phyloP scores from a whole-genome alignment of 164 flowering plant genomes.

The Warburgia ugandensis region DNA sequence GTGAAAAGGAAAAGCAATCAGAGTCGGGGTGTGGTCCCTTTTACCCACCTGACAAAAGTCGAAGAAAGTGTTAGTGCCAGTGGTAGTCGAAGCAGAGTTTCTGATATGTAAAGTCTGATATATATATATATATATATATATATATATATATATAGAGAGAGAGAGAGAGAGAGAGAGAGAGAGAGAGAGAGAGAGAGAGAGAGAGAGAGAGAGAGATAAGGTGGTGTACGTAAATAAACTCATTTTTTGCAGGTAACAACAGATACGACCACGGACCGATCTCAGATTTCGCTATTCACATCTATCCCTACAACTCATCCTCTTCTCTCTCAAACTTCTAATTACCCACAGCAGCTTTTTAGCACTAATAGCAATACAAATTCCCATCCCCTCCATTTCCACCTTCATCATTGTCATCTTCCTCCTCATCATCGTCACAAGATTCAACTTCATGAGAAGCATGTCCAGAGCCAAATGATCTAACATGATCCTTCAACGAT shows the following conservation, averaged over 20 bases:
- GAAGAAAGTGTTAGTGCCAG: not conserved
- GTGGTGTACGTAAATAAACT: not conserved
- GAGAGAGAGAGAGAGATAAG: not conserved
- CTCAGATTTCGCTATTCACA: not conserved
- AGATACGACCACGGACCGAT: not conserved
- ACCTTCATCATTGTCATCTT: conserved; percentile 2
- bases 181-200: no score
- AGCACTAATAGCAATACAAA: not conserved
- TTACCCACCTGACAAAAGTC: not conserved
- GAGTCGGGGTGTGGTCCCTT: not conserved
- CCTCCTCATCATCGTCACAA: conserved; percentile 21
- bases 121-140: no score
- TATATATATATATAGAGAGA: no score
- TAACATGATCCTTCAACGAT: conserved; percentile 63
- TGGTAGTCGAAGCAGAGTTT: not conserved
- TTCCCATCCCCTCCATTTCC: not conserved
- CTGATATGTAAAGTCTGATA: no score
- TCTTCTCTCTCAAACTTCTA: not conserved
- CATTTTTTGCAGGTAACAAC: not conserved
- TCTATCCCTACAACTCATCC: not conserved
- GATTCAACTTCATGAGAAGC: conserved; percentile 30
- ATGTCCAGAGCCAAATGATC: conserved; percentile 62
- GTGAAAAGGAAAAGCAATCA: no score
- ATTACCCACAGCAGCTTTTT: not conserved
- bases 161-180: no score